Evolutionary conservation across 768 basidiomycete genomes (phyloP), one percentile per base, ranked within the genome.

Genomic region (Sutorius australiensis): DNA sequence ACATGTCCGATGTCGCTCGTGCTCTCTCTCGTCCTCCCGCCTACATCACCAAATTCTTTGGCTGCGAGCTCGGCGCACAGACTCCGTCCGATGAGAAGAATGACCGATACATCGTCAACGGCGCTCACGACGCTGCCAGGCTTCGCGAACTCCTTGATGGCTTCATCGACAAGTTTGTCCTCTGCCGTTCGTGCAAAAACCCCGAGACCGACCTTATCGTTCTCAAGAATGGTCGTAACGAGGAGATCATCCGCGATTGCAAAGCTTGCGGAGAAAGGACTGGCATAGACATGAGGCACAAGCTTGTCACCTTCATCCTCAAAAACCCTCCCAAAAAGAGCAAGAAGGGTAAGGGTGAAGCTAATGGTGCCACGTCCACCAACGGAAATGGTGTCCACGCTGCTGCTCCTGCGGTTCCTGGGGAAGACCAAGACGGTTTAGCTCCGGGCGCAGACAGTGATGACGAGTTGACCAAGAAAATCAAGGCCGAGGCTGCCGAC

Each of bases 1-100:
- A 99, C 75, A 98, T 99, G 93, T 83, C 92, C 55, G 97, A 98
- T 72, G 88, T 99, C 60, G 92, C 95, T 44, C 87, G 92, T 58
- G 94, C 97, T 41, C 83, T 99, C 60, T 91, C 87, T 65, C 88
- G 97, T 53, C 95, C 95, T 54, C 89, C 97, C 27, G 82, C 94
- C 39, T 97, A 98, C 70, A 89, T 95, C 57, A 98, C 95, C 72
- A 99, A 99, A 74, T 99, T 95, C 80, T 98, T 99, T 65, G 97
- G 97, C 31, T 94, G 91, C 70, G 97, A 99, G 72, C 87, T 98
- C 52, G 97, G 97, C 58, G 97, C 97, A 32, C 95, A 98, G 73
- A 95, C 94, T 32, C 88, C 94, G 19, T 87, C 92, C 67, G 93
- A 98, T 71, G 92, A 95, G 72, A 94, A 92, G 73, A 92, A 92